These are phyloP conservation scores for Rhizopogon vinicolor DNA, from an alignment of 768 basidiomycete species.

Conservation along the genomic window DNA sequence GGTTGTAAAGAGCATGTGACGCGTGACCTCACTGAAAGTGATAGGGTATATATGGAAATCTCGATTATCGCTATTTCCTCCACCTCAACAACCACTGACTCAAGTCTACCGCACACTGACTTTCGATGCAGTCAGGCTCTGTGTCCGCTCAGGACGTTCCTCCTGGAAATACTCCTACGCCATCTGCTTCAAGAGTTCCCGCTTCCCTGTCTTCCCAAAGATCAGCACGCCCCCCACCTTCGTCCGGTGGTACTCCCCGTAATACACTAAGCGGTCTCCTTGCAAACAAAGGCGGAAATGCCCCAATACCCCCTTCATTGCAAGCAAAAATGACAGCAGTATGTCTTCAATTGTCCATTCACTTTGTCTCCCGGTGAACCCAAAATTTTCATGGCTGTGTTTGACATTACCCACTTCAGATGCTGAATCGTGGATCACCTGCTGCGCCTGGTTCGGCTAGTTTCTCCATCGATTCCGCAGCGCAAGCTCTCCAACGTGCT, in stretches of 20 bases:
- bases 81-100: constrained; percentile 11
- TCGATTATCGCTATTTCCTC: constrained; percentile 23
- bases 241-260: constrained; percentile 14
- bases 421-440: constrained; percentile 39
- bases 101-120: neutral
- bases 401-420: constrained; percentile 27
- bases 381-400: constrained; percentile 10
- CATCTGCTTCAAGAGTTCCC: neutral
- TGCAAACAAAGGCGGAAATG: constrained; percentile 38
- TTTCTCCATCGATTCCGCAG: constrained; percentile 35
- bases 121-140: constrained; percentile 18
- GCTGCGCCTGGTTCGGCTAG: constrained; percentile 19
- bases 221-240: constrained; percentile 13
- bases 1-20: constrained; percentile 10
- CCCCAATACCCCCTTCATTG: constrained; percentile 82
- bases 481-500: constrained; percentile 35
- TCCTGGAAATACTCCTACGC: neutral
- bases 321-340: constrained; percentile 95
- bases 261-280: constrained; percentile 38
- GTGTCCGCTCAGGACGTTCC: constrained; percentile 11
- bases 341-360: constrained; percentile 19
- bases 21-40: constrained; percentile 8
- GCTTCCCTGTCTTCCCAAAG: constrained; percentile 3
- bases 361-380: neutral
- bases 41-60: constrained; percentile 29